Evolutionary conservation across 2,329 filamentous ascomycete genomes (phyloP).

Genomic region (Talaromyces funiculosus): DNA sequence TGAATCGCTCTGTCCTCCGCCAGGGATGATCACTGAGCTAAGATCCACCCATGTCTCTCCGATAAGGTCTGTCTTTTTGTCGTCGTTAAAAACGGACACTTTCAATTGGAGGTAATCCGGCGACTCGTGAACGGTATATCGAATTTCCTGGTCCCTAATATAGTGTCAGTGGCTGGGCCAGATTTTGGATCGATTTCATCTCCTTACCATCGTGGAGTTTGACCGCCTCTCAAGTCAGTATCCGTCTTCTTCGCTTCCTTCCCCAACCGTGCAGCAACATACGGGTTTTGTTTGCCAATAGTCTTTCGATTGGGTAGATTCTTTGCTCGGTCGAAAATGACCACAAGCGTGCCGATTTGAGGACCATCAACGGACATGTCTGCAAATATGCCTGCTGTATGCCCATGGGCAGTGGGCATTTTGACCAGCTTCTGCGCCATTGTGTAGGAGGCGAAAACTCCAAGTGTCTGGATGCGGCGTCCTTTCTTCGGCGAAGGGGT

Average conservation of each 20-base stretch:
- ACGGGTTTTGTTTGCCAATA: conserved; percentile 97
- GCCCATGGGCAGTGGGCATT: conserved; percentile 55
- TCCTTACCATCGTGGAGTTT: conserved; percentile 84
- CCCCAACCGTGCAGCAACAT: conserved; percentile 85
- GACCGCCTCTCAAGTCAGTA: conserved; percentile 87
- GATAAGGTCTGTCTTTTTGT: conserved; percentile 95
- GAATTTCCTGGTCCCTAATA: conserved; percentile 91
- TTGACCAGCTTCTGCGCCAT: conserved; percentile 43
- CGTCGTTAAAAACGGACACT: conserved; percentile 93
- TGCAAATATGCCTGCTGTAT: conserved; percentile 88
- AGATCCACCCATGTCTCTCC: conserved; percentile 89
- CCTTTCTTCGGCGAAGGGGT: neutral
- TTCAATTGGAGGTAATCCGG: conserved; percentile 95
- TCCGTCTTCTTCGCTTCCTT: conserved; percentile 98
- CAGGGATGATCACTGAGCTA: conserved; percentile 70
- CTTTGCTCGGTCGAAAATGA: conserved; percentile 90
- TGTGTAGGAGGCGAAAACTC: neutral
- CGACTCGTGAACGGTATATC: conserved; percentile 93
- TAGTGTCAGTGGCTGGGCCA: neutral
- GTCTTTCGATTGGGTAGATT: conserved; percentile 95
- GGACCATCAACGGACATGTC: conserved; percentile 93
- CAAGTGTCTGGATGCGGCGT: neutral
- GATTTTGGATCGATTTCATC: neutral
- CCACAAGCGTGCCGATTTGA: conserved; percentile 84
- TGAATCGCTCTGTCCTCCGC: conserved; percentile 87